Percentiles rank a stretch among this genome's conserved stretches.
These are phyloP conservation scores for Nakazawaea molendinolei DNA, from an alignment of 805 yeast species.

Conservation along the genomic window DNA sequence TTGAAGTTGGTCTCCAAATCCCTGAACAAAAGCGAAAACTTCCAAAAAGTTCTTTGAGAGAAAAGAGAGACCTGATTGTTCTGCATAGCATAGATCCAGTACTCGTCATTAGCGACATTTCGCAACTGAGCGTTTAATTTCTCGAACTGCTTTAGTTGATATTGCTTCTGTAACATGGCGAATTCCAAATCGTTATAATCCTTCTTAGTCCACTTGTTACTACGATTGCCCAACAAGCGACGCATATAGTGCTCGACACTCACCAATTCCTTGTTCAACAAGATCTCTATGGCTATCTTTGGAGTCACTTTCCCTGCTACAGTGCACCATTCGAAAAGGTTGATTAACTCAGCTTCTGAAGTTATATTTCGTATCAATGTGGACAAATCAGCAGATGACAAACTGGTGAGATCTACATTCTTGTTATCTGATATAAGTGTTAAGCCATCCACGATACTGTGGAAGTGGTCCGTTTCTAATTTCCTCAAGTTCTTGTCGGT, in stretches of 20 bases:
- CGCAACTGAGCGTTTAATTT: no score
- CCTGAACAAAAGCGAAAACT: not conserved
- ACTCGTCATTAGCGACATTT: not conserved
- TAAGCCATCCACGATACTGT: slow-evolving; percentile 8
- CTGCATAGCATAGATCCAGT: slow-evolving; percentile 2
- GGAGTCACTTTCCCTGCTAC: slow-evolving; percentile 5
- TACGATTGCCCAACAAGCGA: no score
- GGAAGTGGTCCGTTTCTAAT: slow-evolving; percentile 7
- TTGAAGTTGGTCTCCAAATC: not conserved
- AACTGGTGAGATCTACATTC: not conserved
- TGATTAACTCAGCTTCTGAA: slow-evolving; percentile 2
- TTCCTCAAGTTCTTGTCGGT: slow-evolving; percentile 5
- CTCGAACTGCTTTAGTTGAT: slow-evolving; percentile 1
- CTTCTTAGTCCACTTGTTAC: slow-evolving; percentile 4
- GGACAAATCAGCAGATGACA: slow-evolving; percentile 4
- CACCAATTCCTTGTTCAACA: slow-evolving; percentile 8
- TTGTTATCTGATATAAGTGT: slow-evolving; percentile 3
- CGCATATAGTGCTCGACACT: no score
- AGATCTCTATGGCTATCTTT: slow-evolving; percentile 8
- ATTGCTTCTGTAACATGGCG: slow-evolving; percentile 6
- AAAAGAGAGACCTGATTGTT: slow-evolving; percentile 1
- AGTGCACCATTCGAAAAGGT: slow-evolving; percentile 8
- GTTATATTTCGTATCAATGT: slow-evolving; percentile 4
- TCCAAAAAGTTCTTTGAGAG: slow-evolving; percentile 11
- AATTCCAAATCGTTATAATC: slow-evolving; percentile 10